Percentiles rank a stretch among this genome's conserved stretches.
phyloP scores from a whole-genome alignment of 2,329 filamentous ascomycete genomes.

The Neonectria sp. region DNA sequence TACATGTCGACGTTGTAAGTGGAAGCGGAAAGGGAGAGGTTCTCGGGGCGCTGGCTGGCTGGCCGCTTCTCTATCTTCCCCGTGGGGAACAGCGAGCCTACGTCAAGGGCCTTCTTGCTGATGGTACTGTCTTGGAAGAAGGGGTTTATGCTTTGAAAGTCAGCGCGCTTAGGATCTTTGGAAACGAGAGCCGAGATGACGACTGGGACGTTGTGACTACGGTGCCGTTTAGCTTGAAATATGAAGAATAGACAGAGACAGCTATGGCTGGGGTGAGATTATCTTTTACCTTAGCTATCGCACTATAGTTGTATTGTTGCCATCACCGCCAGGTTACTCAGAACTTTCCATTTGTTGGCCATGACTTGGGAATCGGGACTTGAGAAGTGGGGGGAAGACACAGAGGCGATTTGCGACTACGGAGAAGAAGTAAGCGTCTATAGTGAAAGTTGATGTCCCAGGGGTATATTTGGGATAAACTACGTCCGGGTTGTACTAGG shows the following conservation, averaged over 20 bases:
- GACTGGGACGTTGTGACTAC: neutral
- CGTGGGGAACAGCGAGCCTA: neutral
- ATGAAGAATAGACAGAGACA: neutral
- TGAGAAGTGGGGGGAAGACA: too few relatives aligned
- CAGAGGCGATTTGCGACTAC: too few relatives aligned
- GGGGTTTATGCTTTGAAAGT: neutral
- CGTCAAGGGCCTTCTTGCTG: neutral
- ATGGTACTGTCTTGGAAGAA: neutral
- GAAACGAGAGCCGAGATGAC: neutral
- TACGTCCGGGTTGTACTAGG: too few relatives aligned
- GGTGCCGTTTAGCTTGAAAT: neutral
- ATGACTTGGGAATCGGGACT: too few relatives aligned
- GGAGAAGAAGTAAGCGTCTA: too few relatives aligned
- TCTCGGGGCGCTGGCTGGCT: neutral
- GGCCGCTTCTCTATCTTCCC: neutral
- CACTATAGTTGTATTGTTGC: too few relatives aligned
- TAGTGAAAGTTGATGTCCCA: too few relatives aligned
- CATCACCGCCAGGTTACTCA: too few relatives aligned
- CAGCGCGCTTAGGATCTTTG: neutral
- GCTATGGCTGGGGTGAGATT: too few relatives aligned
- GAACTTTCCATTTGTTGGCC: too few relatives aligned
- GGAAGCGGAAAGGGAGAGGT: neutral
- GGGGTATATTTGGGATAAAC: too few relatives aligned
- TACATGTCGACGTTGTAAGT: neutral
- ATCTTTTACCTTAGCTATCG: too few relatives aligned